Base-by-base conservation (phyloP, 176 grass and related monocot species). In the Carex littledalei region DNA sequence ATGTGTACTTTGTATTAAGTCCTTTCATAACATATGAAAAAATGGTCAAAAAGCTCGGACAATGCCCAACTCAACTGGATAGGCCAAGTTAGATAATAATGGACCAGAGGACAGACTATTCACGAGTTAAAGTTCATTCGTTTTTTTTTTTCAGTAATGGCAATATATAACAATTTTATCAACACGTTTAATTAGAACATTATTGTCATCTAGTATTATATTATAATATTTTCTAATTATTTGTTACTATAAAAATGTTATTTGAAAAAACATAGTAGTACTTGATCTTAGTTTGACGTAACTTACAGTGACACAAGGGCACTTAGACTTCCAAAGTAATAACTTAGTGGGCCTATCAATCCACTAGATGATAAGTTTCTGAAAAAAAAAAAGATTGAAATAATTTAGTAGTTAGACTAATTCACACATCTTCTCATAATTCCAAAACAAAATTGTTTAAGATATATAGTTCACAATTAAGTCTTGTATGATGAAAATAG, bases 301-400 rank as follows among this genome's bases (percentile, higher is more conserved):
- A 77, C 72, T 47, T 77, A 77, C 72, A 77, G 54, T 52, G 31
- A 47, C 3, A 53, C 4, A 21, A 77, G 31, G n/a, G 72, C 32
- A 21, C 8, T 50, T 21, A 77, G 72, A 50, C 52, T 49, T 49
- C 72, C 72, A 54, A 77, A 77, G 72, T 69, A 82, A 32, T 16
- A 17, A 82, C 18, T 64, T 17, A 41, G 66, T 86, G 7, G 60
- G 24, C 59, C 87, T 86, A 56, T 81, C 84, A 85, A 84, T 70
- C 79, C 84, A 76, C 45, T 8, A n/a, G 80, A 87, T 86, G 5
- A 88, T 89, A 88, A 43, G 55, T 24, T 89, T 77, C 80, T 88
- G 11, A 12, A 8, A 53, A 59, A 37, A 37, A 39, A 86, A 63
- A 62, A 49, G 45, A 49, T 86, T 6, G 15, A 82, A 58, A 5